These are phyloP conservation scores for Jaapia argillacea DNA, from an alignment of 768 basidiomycete genomes.

Conservation along the genomic window DNA sequence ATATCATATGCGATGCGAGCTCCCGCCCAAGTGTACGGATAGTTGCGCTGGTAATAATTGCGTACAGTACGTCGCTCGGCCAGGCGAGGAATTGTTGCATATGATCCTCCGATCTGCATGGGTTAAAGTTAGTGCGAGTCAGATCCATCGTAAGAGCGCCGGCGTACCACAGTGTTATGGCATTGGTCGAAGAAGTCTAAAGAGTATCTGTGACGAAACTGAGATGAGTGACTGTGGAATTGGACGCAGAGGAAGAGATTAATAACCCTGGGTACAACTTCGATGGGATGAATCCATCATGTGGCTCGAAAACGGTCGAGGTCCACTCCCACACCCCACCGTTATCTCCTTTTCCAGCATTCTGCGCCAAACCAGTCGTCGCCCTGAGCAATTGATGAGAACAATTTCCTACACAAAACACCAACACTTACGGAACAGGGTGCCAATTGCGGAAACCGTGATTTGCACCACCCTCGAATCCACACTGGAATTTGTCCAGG, in stretches of 20 bases:
- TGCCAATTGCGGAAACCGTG: slow-evolving; percentile 91
- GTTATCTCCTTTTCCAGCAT: slow-evolving; percentile 61
- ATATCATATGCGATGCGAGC: slow-evolving; percentile 56
- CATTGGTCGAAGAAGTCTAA: slow-evolving; percentile 85
- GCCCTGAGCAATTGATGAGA: slow-evolving; percentile 31
- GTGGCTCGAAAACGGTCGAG: slow-evolving; percentile 58
- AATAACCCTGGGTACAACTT: slow-evolving; percentile 77
- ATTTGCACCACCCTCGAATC: slow-evolving; percentile 73
- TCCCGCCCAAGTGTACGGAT: slow-evolving; percentile 83
- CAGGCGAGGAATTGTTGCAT: slow-evolving; percentile 74
- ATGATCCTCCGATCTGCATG: slow-evolving; percentile 80
- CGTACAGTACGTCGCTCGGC: slow-evolving; percentile 66
- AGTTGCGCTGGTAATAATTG: slow-evolving; percentile 91
- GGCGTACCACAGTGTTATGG: slow-evolving; percentile 80
- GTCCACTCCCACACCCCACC: slow-evolving; percentile 99
- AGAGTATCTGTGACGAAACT: slow-evolving; percentile 48
- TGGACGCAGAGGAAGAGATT: not conserved
- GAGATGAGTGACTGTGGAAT: not conserved
- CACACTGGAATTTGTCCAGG: slow-evolving; percentile 61
- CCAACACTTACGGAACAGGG: slow-evolving; percentile 64
- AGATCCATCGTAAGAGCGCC: slow-evolving; percentile 4
- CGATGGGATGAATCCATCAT: slow-evolving; percentile 71
- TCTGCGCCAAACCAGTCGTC: slow-evolving; percentile 47
- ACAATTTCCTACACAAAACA: slow-evolving; percentile 3
- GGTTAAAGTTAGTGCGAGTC: too few relatives aligned